Evolutionary conservation across 495 filamentous ascomycete genomes (phyloP).

Genomic region (Penicillium riverlandense): DNA sequence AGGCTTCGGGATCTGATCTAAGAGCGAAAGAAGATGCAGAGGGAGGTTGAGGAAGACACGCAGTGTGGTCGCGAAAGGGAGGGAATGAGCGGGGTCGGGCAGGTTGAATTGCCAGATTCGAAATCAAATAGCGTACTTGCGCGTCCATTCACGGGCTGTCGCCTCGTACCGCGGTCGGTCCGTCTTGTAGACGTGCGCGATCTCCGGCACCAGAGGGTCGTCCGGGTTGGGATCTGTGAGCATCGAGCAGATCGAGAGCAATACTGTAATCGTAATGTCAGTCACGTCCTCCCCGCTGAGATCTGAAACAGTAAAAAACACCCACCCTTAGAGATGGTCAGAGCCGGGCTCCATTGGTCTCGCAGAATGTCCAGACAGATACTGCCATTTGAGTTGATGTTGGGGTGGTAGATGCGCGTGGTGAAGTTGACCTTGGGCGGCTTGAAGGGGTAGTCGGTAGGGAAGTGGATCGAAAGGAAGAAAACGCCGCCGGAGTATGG

Average conservation of each 20-base stretch:
- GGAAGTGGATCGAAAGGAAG: conserved; percentile 97
- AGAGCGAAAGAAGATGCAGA: conserved; percentile 30
- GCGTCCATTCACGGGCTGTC: conserved; percentile 95
- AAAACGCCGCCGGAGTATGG: conserved; percentile 97
- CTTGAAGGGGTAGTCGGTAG: conserved; percentile 99
- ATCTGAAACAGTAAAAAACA: too few species aligned
- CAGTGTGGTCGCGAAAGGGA: conserved; percentile 11
- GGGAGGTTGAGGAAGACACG: conserved; percentile 15
- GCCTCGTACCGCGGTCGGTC: conserved; percentile 92
- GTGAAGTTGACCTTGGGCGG: conserved; percentile 99
- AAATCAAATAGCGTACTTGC: conserved; percentile 84
- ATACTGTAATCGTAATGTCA: conserved; percentile 44
- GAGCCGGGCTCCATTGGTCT: conserved; percentile 97
- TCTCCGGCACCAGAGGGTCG: conserved; percentile 96
- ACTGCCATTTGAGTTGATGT: conserved; percentile 99
- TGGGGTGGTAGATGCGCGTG: conserved; percentile 98
- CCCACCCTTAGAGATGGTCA: conserved; percentile 97
- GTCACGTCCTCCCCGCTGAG: too few species aligned
- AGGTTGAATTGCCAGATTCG: conserved; percentile 23
- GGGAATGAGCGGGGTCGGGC: conserved; percentile 5
- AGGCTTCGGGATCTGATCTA: conserved; percentile 39
- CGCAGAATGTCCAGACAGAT: conserved; percentile 97
- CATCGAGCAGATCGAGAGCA: conserved; percentile 99
- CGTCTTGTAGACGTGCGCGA: conserved; percentile 99
- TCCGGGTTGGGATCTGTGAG: conserved; percentile 98